Evolutionary conservation across 345 rosid species (phyloP).

Genomic region (Brassica nigra): DNA sequence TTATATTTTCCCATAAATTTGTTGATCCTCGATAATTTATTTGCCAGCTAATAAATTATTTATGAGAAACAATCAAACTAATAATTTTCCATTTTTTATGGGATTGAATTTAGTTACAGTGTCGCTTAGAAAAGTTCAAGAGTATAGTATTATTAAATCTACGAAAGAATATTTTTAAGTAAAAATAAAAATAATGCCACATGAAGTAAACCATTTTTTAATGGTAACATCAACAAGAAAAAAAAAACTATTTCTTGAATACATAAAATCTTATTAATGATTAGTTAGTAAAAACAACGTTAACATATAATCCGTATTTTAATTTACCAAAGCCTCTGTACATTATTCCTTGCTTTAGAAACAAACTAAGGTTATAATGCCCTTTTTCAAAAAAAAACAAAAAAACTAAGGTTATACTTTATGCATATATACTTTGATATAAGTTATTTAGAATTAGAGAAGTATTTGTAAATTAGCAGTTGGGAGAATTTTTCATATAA

Average conservation of each 20-base stretch:
- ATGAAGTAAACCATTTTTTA: not conserved
- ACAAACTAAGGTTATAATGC: constrained; percentile 19
- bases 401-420: constrained; percentile 30
- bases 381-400: not conserved
- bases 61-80: not conserved
- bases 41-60: not conserved
- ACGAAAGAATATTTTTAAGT: not conserved
- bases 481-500: not conserved
- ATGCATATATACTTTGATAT: constrained; percentile 12
- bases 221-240: not conserved
- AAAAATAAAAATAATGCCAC: not conserved
- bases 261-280: not conserved
- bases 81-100: not conserved
- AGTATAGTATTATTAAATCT: not conserved
- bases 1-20: not conserved
- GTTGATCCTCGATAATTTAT: not conserved
- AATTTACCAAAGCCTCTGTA: not conserved
- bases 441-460: not conserved
- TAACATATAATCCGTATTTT: not conserved
- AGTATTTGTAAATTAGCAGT: not conserved
- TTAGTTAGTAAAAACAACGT: not conserved
- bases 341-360: constrained; percentile 47
- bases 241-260: not conserved
- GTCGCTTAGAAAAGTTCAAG: not conserved
- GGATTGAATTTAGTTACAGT: not conserved